Evolutionary conservation across 1,284 basidiomycete genomes (phyloP).

Genomic region (Trichosporon sp.): DNA sequence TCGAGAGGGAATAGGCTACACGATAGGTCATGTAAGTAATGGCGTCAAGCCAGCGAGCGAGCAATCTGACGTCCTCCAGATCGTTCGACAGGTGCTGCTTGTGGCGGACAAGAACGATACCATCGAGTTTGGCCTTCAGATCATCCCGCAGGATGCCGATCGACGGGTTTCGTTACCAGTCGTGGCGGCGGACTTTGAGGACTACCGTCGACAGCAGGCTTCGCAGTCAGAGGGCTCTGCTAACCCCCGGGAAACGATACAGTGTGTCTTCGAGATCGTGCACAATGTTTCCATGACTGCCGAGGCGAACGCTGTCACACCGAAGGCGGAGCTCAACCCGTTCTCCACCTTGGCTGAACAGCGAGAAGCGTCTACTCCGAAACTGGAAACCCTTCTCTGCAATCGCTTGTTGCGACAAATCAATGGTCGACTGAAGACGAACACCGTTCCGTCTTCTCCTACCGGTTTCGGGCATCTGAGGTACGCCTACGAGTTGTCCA

Average conservation of each 20-base stretch:
- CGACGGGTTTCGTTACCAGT: conserved; percentile 30
- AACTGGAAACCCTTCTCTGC: conserved; percentile 60
- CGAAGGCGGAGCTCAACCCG: conserved; percentile 41
- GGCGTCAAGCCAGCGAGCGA: too few relatives aligned
- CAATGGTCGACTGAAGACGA: conserved; percentile 55
- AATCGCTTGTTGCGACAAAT: conserved; percentile 62
- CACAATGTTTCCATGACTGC: conserved; percentile 39
- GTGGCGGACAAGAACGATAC: conserved; percentile 66
- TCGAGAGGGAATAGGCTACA: conserved; percentile 72
- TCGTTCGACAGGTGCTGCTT: conserved; percentile 73
- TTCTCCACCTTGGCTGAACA: conserved; percentile 36
- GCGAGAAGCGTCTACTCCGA: conserved; percentile 50
- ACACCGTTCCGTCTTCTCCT: conserved; percentile 36
- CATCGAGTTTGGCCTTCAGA: conserved; percentile 79
- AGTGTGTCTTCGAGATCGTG: conserved; percentile 58
- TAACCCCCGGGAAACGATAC: conserved; percentile 18
- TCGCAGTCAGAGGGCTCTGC: background rate
- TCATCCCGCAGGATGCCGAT: conserved; percentile 49
- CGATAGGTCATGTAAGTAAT: conserved; percentile 69
- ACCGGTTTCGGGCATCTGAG: conserved; percentile 28
- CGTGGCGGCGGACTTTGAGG: conserved; percentile 9
- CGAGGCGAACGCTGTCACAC: conserved; percentile 33
- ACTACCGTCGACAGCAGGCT: conserved; percentile 12
- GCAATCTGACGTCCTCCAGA: conserved; percentile 49
- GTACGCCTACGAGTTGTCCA: conserved; percentile 46